Conservation (phyloP, 2,329 filamentous ascomycete genomes). For the Magnaporthales sp. region DNA sequence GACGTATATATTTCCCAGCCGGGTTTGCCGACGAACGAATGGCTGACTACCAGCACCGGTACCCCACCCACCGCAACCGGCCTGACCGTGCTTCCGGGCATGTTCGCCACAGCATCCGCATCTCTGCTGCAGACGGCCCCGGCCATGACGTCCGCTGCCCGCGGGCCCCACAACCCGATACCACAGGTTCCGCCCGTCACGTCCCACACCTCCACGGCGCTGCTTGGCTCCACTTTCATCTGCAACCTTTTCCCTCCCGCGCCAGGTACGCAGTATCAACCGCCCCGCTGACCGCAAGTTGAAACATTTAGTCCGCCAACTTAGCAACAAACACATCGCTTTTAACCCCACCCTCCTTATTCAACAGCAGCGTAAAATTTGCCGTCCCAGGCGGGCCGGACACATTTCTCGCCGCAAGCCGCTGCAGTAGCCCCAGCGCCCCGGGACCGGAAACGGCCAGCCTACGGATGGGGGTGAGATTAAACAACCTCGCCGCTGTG, state of each 20-base stretch:
- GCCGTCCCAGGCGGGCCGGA: conserved; percentile 36
- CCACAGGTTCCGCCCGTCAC: conserved; percentile 52
- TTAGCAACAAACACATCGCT: conserved; percentile 50
- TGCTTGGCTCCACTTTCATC: conserved; percentile 24
- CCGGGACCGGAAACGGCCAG: conserved; percentile 51
- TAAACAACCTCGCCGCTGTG: conserved; percentile 52
- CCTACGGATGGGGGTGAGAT: conserved; percentile 51
- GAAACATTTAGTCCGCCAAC: conserved; percentile 38
- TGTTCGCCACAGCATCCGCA: conserved; percentile 30
- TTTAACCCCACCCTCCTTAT: conserved; percentile 40
- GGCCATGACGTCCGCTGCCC: conserved; percentile 39
- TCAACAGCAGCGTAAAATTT: conserved; percentile 48
- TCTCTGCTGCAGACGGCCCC: conserved; percentile 32
- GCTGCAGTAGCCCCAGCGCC: conserved; percentile 43
- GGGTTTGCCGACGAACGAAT: conserved; percentile 52
- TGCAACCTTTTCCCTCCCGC: conserved; percentile 43
- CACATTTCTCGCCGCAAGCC: conserved; percentile 41
- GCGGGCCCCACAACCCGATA: conserved; percentile 55
- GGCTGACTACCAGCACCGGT: conserved; percentile 44
- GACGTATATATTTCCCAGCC: conserved; percentile 56
- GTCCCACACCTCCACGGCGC: conserved; percentile 44
- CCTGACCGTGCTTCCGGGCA: conserved; percentile 30
- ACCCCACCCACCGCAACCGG: conserved; percentile 39
- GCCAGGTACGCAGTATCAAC: conserved; percentile 45
- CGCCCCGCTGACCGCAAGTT: conserved; percentile 47